Evolutionary conservation across 2,329 filamentous ascomycete genomes (phyloP).

Genomic region (Rachicladosporium sp.): DNA sequence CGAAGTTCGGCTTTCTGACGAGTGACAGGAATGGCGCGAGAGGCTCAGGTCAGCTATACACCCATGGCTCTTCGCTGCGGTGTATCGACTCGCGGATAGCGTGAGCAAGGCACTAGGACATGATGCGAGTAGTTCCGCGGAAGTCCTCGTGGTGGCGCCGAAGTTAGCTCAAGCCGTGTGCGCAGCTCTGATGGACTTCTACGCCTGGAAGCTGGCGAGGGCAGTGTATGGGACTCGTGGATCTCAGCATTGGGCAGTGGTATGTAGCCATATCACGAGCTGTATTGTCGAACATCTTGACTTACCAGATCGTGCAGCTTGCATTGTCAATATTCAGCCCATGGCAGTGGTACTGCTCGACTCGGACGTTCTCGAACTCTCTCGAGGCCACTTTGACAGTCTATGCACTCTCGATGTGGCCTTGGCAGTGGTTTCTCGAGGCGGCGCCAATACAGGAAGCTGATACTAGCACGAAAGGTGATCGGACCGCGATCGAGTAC

Average conservation of each 20-base stretch:
- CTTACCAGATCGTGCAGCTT: constrained; percentile 27
- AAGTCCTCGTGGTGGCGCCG: constrained; percentile 59
- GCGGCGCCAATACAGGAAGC: neutral
- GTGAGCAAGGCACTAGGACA: constrained; percentile 44
- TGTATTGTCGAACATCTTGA: constrained; percentile 1
- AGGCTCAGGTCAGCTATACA: constrained; percentile 83
- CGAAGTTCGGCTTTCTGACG: constrained; percentile 3
- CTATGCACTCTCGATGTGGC: constrained; percentile 70
- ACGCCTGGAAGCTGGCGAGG: constrained; percentile 70
- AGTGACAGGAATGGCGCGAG: constrained; percentile 73
- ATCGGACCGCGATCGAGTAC: constrained; percentile 1
- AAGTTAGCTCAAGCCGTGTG: constrained; percentile 64
- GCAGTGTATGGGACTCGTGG: constrained; percentile 57
- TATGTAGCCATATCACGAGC: constrained; percentile 20
- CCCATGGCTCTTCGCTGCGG: constrained; percentile 68
- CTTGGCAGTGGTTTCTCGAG: constrained; percentile 48
- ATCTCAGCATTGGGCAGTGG: constrained; percentile 51
- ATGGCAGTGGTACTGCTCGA: constrained; percentile 96
- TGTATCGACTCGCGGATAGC: constrained; percentile 53
- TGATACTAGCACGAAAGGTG: neutral
- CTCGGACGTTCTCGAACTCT: constrained; percentile 86
- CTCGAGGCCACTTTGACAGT: constrained; percentile 81
- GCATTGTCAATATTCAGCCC: constrained; percentile 62
- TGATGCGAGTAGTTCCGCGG: constrained; percentile 45
- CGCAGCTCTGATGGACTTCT: constrained; percentile 70